Evolutionary conservation across 805 yeast genomes (phyloP).

Genomic region (Yamadazyma kitorensis): DNA sequence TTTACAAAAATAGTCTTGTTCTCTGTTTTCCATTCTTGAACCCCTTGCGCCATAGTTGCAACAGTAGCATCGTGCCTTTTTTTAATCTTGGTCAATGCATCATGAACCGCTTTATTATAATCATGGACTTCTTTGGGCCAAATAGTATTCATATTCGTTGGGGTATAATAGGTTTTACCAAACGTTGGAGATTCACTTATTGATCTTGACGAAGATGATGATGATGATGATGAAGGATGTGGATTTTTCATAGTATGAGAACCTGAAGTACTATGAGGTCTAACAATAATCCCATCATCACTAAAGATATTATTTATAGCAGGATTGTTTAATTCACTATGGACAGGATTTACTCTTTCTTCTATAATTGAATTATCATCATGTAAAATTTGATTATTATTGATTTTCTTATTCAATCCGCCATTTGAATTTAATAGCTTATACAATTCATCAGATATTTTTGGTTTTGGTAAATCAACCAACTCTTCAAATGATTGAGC

Average conservation of each 20-base stretch:
- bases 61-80: conserved; percentile 90
- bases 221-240: not conserved
- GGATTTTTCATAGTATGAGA: conserved; percentile 11
- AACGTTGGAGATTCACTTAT: conserved; percentile 35
- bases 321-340: conserved; percentile 28
- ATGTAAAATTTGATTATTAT: conserved; percentile 11
- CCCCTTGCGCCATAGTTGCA: conserved; percentile 88
- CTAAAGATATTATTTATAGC: conserved; percentile 40
- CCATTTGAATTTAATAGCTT: conserved; percentile 25
- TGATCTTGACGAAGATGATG: conserved; percentile 4
- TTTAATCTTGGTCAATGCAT: conserved; percentile 67
- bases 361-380: conserved; percentile 12
- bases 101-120: conserved; percentile 66
- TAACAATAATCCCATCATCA: conserved; percentile 52
- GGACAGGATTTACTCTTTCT: conserved; percentile 24
- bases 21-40: conserved; percentile 77
- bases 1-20: conserved; percentile 53
- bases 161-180: conserved; percentile 48
- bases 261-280: conserved; percentile 15
- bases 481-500: conserved; percentile 86
- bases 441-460: conserved; percentile 40
- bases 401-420: conserved; percentile 19
- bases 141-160: conserved; percentile 50
- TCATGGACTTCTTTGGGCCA: conserved; percentile 76
- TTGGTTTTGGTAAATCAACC: conserved; percentile 60